Evolutionary conservation across 371 early-diverging fungal genomes (phyloP).

Genomic region (Amoeboaphelidium occidentale): DNA sequence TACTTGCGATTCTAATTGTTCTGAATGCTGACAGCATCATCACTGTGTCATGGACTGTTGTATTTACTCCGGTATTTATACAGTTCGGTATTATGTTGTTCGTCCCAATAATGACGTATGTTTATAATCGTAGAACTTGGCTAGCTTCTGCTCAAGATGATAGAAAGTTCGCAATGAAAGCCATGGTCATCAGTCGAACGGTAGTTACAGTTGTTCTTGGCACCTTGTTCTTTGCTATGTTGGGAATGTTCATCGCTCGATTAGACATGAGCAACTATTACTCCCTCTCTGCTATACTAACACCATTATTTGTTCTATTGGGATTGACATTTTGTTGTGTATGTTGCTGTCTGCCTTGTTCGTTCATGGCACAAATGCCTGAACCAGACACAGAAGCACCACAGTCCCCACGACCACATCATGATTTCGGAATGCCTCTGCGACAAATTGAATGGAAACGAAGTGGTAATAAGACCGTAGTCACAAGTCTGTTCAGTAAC

Average conservation of each 20-base stretch:
- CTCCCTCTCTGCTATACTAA: not conserved
- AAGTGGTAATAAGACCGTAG: no score
- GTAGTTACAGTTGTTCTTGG: not conserved
- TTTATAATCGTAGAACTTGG: not conserved
- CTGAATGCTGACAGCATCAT: not conserved
- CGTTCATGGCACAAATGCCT: no score
- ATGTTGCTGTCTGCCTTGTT: not conserved
- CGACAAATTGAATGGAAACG: no score
- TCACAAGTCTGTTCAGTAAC: no score
- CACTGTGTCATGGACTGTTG: not conserved
- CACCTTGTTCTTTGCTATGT: not conserved
- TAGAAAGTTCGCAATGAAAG: not conserved
- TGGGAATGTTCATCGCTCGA: not conserved
- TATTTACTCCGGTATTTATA: not conserved
- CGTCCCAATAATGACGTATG: not conserved
- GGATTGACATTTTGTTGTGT: not conserved
- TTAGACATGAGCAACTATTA: not conserved
- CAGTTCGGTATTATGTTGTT: not conserved
- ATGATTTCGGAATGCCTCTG: no score
- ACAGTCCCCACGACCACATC: no score
- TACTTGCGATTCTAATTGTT: not conserved
- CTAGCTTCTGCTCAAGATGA: not conserved
- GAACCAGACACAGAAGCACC: no score
- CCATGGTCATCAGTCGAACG: not conserved
- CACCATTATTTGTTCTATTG: not conserved